A percentile compares a stretch with the other conserved stretches of the same genome.
Conservation (phyloP, 2,329 filamentous ascomycete genomes). For the Drechslerella coelobrocha region DNA sequence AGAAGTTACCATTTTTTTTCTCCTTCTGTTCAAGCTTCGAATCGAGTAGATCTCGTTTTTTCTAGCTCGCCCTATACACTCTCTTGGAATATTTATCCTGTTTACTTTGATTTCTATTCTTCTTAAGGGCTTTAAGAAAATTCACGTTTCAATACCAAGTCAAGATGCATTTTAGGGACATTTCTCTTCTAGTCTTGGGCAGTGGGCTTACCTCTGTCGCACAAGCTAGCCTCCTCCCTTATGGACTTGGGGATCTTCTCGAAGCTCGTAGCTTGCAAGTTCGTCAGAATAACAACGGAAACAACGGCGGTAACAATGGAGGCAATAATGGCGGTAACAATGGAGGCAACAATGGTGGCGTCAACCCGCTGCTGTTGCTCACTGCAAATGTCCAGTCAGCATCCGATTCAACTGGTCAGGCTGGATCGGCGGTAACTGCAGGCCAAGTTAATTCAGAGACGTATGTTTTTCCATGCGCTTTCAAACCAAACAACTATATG, state of each 20-base stretch:
- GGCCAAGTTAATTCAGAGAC: conserved; percentile 61
- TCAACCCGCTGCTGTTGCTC: conserved; percentile 54
- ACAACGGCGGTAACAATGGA: conserved; percentile 29
- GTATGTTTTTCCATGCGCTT: too few relatives aligned
- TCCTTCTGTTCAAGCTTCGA: not conserved
- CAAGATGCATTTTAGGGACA: conserved; percentile 50
- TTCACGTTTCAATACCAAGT: conserved; percentile 24
- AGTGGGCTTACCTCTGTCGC: conserved; percentile 33
- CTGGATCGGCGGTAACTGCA: conserved; percentile 54
- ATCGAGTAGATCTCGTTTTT: conserved; percentile 47
- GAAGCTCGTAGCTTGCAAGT: conserved; percentile 29
- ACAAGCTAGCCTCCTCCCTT: conserved; percentile 38
- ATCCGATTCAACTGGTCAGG: conserved; percentile 59
- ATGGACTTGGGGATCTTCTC: conserved; percentile 24
- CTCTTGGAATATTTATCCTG: conserved; percentile 24
- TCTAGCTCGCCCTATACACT: conserved; percentile 2
- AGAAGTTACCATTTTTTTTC: conserved; percentile 38
- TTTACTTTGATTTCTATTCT: conserved; percentile 17
- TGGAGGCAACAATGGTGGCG: conserved; percentile 15
- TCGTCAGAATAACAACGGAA: conserved; percentile 40
- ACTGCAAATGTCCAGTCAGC: conserved; percentile 60
- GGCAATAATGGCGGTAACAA: conserved; percentile 12
- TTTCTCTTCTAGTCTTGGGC: conserved; percentile 43
- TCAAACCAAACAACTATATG: not conserved
- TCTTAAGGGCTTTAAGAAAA: conserved; percentile 17